These are phyloP conservation scores for Exidia glandulosa DNA, from an alignment of 768 basidiomycete genomes.

Conservation along the genomic window DNA sequence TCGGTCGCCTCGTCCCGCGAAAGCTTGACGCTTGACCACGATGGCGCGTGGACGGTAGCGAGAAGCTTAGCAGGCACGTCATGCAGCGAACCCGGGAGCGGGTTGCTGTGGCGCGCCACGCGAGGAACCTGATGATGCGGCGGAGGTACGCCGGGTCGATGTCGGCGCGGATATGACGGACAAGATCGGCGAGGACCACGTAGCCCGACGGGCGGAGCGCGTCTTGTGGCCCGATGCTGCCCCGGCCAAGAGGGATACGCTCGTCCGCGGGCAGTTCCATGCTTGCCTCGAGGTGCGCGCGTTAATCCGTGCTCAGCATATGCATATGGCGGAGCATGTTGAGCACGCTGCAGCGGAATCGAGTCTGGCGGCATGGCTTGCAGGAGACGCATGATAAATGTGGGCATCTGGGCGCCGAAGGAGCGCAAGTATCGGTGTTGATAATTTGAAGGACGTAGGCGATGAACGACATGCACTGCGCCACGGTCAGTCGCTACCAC, in stretches of 20 bases:
- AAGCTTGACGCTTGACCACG: conserved; percentile 61
- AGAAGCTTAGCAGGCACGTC: conserved; percentile 89
- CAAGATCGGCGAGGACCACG: conserved; percentile 82
- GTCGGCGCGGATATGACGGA: conserved; percentile 82
- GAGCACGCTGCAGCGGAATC: conserved; percentile 54
- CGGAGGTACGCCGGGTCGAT: conserved; percentile 66
- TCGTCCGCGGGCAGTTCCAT: conserved; percentile 89
- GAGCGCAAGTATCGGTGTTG: conserved; percentile 51
- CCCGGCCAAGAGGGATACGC: conserved; percentile 73
- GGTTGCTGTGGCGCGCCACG: conserved; percentile 84
- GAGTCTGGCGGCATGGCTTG: conserved; percentile 89
- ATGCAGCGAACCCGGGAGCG: conserved; percentile 69
- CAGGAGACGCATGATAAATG: conserved; percentile 73
- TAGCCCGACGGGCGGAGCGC: conserved; percentile 61
- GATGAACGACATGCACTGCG: conserved; percentile 80
- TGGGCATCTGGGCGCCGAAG: conserved; percentile 71
- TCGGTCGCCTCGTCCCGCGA: conserved; percentile 54
- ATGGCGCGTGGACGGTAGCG: conserved; percentile 75
- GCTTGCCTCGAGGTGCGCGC: conserved; percentile 66
- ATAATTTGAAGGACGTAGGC: conserved; percentile 82
- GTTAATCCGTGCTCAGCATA: conserved; percentile 68
- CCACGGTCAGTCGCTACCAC: neutral
- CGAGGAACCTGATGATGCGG: conserved; percentile 72
- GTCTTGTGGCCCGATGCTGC: conserved; percentile 77
- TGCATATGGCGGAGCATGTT: conserved; percentile 87